Percentiles rank a stretch among this genome's conserved stretches.
Conservation (phyloP, 768 basidiomycete species). For the Boletus reticulatus region DNA sequence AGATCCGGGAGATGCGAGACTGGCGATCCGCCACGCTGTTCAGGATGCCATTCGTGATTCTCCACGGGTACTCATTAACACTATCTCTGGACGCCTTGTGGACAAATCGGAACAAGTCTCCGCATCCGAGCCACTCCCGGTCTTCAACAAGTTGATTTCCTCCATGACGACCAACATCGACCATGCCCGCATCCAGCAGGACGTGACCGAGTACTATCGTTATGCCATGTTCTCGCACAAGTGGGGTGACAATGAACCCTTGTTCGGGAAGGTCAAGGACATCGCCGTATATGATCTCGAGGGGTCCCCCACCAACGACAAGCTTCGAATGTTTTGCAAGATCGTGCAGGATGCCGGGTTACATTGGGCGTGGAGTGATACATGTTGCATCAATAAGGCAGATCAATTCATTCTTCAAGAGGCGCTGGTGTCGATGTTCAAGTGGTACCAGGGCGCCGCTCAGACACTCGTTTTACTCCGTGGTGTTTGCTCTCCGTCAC, state of each 20-base stretch:
- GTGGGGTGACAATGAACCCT: background rate
- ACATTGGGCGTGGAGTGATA: background rate
- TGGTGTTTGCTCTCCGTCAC: background rate
- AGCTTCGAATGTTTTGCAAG: background rate
- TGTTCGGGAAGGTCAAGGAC: background rate
- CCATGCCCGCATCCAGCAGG: background rate
- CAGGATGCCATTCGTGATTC: background rate
- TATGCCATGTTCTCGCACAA: background rate
- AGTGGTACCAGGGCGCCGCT: background rate
- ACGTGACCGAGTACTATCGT: background rate
- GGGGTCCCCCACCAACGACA: background rate
- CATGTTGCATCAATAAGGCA: background rate
- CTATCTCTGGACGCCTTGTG: background rate
- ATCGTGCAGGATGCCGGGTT: background rate
- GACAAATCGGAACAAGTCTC: background rate
- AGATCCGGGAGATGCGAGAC: background rate
- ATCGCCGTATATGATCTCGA: background rate
- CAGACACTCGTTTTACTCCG: background rate
- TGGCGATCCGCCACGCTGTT: background rate
- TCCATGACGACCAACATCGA: background rate
- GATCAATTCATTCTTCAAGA: background rate
- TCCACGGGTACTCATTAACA: background rate
- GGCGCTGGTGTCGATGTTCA: background rate
- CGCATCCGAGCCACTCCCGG: background rate
- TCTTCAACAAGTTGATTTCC: background rate